phyloP scores from a whole-genome alignment of 2,329 filamentous ascomycete genomes.

The Zymoseptoria crescenta region DNA sequence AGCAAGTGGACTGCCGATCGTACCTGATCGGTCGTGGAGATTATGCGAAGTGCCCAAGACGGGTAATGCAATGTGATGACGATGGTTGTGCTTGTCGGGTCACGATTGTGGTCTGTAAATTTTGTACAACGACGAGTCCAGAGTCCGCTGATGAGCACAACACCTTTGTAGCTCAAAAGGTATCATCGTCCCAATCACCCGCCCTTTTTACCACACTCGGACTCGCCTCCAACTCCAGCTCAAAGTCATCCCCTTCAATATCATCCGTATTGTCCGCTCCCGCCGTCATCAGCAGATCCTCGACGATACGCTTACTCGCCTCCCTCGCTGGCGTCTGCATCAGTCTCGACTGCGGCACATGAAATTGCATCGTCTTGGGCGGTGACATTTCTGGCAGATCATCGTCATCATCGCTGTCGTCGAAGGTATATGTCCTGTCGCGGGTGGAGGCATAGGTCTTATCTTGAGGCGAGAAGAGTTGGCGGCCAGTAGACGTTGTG shows the following conservation, averaged over 20 bases:
- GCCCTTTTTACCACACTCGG: constrained; percentile 41
- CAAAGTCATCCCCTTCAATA: constrained; percentile 32
- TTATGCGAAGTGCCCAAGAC: neutral
- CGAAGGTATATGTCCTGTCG: constrained; percentile 19
- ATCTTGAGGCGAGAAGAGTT: constrained; percentile 27
- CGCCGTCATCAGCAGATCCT: constrained; percentile 69
- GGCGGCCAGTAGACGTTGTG: constrained; percentile 28
- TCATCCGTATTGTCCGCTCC: constrained; percentile 51
- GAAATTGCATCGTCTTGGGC: constrained; percentile 87
- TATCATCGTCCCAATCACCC: constrained; percentile 41
- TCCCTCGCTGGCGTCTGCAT: constrained; percentile 76
- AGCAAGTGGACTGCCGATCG: neutral
- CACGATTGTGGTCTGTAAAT: neutral
- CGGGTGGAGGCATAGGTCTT: constrained; percentile 22
- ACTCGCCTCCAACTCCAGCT: constrained; percentile 36
- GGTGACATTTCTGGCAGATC: constrained; percentile 54
- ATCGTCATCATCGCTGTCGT: constrained; percentile 47
- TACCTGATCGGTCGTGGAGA: neutral
- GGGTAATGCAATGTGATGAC: neutral
- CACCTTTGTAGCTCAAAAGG: too few species aligned
- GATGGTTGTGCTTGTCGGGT: neutral
- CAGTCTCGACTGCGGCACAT: constrained; percentile 66
- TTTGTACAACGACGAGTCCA: neutral
- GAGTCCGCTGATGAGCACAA: neutral
- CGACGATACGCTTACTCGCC: constrained; percentile 72